Evolutionary conservation across 345 rosid genomes (phyloP).

Genomic region (Eucalyptus cloeziana): DNA sequence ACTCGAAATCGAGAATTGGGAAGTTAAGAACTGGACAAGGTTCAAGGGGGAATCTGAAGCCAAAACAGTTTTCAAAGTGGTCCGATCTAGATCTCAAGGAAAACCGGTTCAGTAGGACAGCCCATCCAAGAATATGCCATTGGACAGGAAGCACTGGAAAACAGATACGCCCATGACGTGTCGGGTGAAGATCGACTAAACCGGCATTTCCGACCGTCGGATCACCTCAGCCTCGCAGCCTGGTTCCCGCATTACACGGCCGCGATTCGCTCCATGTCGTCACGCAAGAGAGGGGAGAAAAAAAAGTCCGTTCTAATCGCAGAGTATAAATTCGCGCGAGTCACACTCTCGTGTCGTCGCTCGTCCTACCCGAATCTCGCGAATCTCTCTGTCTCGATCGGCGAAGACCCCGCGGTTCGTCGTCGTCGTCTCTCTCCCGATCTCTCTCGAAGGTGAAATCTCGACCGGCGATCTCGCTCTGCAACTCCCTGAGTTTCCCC

Average conservation of each 20-base stretch:
- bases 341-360: background rate
- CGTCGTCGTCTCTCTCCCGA: background rate
- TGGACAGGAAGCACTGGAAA: background rate
- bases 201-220: background rate
- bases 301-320: background rate
- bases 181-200: background rate
- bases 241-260: background rate
- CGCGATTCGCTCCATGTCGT: background rate
- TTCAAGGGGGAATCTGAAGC: no score
- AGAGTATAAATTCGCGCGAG: background rate
- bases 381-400: background rate
- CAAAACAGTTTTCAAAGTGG: no score
- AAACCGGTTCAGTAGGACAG: no score
- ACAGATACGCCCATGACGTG: background rate
- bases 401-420: background rate
- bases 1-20: no score
- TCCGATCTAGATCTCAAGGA: no score
- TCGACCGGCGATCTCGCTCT: background rate
- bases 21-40: no score
- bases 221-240: background rate
- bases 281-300: background rate
- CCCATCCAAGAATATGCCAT: background rate
- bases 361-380: background rate
- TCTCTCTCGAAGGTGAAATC: background rate
- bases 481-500: background rate